Conservation (phyloP, 2,329 filamentous ascomycete genomes). For the Aspergillus unguis region DNA sequence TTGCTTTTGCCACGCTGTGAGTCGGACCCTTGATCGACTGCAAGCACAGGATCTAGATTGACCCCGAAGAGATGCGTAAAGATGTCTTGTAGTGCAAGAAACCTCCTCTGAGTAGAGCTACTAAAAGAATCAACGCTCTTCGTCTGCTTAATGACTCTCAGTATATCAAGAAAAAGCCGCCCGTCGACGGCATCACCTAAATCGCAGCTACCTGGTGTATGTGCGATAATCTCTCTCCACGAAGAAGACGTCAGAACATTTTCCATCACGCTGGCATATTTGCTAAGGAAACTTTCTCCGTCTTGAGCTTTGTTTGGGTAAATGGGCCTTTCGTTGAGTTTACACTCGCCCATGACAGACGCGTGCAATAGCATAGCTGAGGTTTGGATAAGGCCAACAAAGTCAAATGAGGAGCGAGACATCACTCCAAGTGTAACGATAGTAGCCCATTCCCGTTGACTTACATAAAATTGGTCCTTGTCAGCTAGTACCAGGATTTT, state of each 20-base stretch:
- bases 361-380: slow-evolving; percentile 22
- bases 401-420: slow-evolving; percentile 1
- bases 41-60: neutral
- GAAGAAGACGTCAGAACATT: slow-evolving; percentile 35
- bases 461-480: slow-evolving; percentile 5
- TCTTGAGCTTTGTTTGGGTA: neutral
- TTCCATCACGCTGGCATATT: slow-evolving; percentile 38
- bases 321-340: slow-evolving; percentile 18
- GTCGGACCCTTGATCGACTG: too few species aligned
- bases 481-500: neutral
- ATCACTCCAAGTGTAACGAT: slow-evolving; percentile 19
- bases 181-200: slow-evolving; percentile 57
- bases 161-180: slow-evolving; percentile 37
- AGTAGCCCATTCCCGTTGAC: slow-evolving; percentile 21
- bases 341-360: slow-evolving; percentile 19
- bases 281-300: slow-evolving; percentile 25
- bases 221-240: slow-evolving; percentile 33
- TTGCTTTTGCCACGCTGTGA: neutral
- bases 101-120: slow-evolving; percentile 11
- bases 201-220: slow-evolving; percentile 38
- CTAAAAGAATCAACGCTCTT: slow-evolving; percentile 2
- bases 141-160: slow-evolving; percentile 7
- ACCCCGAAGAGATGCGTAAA: slow-evolving; percentile 7
- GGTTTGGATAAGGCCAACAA: slow-evolving; percentile 1
- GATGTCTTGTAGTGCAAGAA: slow-evolving; percentile 12